Conservation (phyloP, 805 yeast genomes). For the Saturnispora dispora region DNA sequence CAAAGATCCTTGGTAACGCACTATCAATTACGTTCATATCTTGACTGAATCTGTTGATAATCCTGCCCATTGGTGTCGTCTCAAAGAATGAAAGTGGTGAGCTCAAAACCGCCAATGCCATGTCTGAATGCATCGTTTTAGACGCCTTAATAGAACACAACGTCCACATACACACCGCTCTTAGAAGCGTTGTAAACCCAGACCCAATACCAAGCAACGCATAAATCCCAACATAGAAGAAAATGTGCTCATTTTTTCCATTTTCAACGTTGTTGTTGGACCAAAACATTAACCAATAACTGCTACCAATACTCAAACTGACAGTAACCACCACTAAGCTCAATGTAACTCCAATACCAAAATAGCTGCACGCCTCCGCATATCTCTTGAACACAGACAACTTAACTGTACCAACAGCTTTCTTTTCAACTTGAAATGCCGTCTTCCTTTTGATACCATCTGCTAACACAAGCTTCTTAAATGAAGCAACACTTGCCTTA, state of each 20-base stretch:
- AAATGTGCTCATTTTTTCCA: slow-evolving; percentile 36
- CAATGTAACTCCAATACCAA: slow-evolving; percentile 37
- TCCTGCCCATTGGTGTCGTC: slow-evolving; percentile 59
- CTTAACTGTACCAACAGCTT: slow-evolving; percentile 54
- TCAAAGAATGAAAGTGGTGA: slow-evolving; percentile 65
- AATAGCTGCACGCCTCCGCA: slow-evolving; percentile 48
- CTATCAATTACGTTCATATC: slow-evolving; percentile 53
- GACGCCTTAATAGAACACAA: slow-evolving; percentile 51
- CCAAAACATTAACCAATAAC: slow-evolving; percentile 64
- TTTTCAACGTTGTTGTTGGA: slow-evolving; percentile 42
- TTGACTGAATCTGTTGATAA: slow-evolving; percentile 55
- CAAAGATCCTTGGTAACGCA: slow-evolving; percentile 45
- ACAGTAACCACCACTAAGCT: slow-evolving; percentile 26
- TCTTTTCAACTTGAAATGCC: slow-evolving; percentile 41
- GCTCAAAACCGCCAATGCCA: slow-evolving; percentile 45
- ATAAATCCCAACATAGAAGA: slow-evolving; percentile 43
- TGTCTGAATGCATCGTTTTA: slow-evolving; percentile 41
- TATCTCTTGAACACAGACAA: slow-evolving; percentile 44
- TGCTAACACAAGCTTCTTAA: slow-evolving; percentile 33
- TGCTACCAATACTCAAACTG: slow-evolving; percentile 32
- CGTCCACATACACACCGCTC: slow-evolving; percentile 39
- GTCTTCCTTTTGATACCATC: slow-evolving; percentile 27
- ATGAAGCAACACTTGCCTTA: slow-evolving; percentile 58
- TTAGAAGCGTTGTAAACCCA: slow-evolving; percentile 37
- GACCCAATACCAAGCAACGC: slow-evolving; percentile 47